A percentile compares a stretch with the other conserved stretches of the same genome.
Conservation (phyloP, 768 basidiomycete genomes). For the Holtermanniella nyarrowii region DNA sequence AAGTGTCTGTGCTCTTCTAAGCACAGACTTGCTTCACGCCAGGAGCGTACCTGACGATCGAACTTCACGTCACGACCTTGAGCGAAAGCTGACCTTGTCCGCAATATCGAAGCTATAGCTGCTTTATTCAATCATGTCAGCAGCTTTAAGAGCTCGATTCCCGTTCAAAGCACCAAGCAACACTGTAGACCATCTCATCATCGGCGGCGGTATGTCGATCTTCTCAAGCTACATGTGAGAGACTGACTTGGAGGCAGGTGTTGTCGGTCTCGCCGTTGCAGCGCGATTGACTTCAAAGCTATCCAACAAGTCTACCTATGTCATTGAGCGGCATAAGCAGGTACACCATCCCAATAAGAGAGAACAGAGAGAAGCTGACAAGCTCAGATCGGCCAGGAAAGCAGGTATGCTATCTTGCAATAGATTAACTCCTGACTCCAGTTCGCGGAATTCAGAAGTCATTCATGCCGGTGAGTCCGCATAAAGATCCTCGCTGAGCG, state of each 20-base stretch:
- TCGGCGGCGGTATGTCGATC: constrained; percentile 63
- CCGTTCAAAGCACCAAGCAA: constrained; percentile 51
- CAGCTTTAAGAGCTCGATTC: constrained; percentile 3
- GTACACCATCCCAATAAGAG: constrained; percentile 30
- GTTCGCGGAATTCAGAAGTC: constrained; percentile 89
- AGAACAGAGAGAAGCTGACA: neutral
- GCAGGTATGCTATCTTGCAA: constrained; percentile 47
- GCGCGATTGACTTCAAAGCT: constrained; percentile 58
- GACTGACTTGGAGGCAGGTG: constrained; percentile 46
- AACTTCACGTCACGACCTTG: too few relatives aligned
- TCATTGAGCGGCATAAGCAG: constrained; percentile 65
- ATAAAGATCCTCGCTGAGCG: constrained; percentile 1
- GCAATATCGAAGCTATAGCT: too few relatives aligned
- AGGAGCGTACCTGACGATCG: too few relatives aligned
- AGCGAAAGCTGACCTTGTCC: too few relatives aligned
- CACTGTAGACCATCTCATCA: constrained; percentile 68
- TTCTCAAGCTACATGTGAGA: neutral
- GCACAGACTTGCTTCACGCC: too few relatives aligned
- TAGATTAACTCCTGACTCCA: constrained; percentile 33
- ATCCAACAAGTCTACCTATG: constrained; percentile 59
- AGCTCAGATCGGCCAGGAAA: constrained; percentile 61
- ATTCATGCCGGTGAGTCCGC: constrained; percentile 65
- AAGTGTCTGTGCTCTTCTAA: too few relatives aligned
- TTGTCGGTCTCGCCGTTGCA: constrained; percentile 77
- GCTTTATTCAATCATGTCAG: too few relatives aligned